phyloP scores from a whole-genome alignment of 495 filamentous ascomycete species.

The Copromyces sp. region DNA sequence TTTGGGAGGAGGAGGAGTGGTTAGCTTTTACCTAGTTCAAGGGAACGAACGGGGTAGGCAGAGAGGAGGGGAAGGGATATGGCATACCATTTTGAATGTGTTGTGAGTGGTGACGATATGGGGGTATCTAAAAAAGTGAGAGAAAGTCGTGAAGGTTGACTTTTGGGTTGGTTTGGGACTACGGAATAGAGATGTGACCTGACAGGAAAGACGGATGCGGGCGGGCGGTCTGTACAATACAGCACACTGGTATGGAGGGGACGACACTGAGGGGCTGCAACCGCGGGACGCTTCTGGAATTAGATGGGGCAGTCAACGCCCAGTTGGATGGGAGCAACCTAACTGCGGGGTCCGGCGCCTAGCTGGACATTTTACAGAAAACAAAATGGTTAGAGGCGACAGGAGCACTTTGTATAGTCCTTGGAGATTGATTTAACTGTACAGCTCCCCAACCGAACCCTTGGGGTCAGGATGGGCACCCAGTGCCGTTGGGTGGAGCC shows the following conservation, averaged over 20 bases:
- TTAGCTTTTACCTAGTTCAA: background rate
- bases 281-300: background rate
- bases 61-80: background rate
- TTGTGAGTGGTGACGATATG: background rate
- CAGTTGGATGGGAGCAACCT: background rate
- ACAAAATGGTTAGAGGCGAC: no score
- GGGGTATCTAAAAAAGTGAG: background rate
- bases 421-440: background rate
- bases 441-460: background rate
- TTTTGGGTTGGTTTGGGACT: background rate
- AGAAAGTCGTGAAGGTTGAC: background rate
- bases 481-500: background rate
- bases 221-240: background rate
- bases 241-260: background rate
- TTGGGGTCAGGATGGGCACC: background rate
- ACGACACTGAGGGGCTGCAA: background rate
- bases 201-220: background rate
- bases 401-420: no score
- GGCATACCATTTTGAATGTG: background rate
- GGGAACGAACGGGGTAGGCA: background rate
- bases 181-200: background rate
- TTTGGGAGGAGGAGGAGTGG: background rate
- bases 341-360: background rate
- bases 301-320: background rate
- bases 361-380: background rate